Evolutionary conservation across 768 basidiomycete genomes (phyloP).

Genomic region (Phaffia australis): DNA sequence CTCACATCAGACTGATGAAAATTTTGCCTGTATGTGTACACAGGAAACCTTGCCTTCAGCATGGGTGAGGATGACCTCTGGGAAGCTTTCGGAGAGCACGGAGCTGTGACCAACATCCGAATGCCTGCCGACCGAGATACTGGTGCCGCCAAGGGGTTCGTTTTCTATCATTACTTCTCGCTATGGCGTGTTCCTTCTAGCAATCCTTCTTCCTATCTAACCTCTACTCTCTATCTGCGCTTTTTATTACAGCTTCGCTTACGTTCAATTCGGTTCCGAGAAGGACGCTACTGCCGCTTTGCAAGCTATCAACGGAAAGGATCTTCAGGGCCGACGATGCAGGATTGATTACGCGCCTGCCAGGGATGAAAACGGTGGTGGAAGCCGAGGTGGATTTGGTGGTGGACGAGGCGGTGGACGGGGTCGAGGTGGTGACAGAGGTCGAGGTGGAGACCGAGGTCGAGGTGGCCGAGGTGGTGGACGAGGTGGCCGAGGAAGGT

Average conservation of each 20-base stretch:
- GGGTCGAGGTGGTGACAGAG: constrained; percentile 38
- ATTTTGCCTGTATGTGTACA: background rate
- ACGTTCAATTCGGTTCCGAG: constrained; percentile 80
- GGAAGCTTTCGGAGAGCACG: constrained; percentile 80
- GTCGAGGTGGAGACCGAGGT: constrained; percentile 23
- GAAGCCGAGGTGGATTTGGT: constrained; percentile 40
- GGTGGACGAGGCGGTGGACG: constrained; percentile 29
- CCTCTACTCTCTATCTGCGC: too few relatives aligned
- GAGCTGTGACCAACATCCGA: constrained; percentile 56
- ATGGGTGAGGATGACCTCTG: constrained; percentile 74
- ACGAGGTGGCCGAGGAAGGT: constrained; percentile 27
- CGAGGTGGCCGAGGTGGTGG: constrained; percentile 39
- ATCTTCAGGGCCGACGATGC: constrained; percentile 68
- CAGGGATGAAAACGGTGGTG: constrained; percentile 44
- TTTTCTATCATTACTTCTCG: too few relatives aligned
- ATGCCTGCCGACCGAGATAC: constrained; percentile 87
- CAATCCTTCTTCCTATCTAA: too few relatives aligned
- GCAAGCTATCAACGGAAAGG: constrained; percentile 52
- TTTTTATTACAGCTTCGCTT: constrained; percentile 47
- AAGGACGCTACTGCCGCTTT: constrained; percentile 71
- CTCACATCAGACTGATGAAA: background rate
- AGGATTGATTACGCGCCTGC: constrained; percentile 53
- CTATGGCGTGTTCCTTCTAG: too few relatives aligned
- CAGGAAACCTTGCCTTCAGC: constrained; percentile 76
- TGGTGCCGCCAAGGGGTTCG: constrained; percentile 73